phyloP scores from a whole-genome alignment of 352 stramenopile species.

The Phytopythium helicoides region DNA sequence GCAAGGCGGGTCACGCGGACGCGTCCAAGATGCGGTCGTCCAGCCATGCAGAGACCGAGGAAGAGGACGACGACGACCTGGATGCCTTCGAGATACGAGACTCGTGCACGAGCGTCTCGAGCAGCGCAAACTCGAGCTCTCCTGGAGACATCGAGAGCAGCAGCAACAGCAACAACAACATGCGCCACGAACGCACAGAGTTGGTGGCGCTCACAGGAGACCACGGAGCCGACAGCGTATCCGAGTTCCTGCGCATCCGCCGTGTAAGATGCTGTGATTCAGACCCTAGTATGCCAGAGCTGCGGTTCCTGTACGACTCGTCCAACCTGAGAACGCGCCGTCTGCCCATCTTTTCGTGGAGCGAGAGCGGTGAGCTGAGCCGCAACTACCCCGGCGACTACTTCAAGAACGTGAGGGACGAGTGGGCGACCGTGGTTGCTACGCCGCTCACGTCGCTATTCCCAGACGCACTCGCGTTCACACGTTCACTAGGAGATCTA shows the following conservation, averaged over 20 bases:
- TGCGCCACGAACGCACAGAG: slow-evolving; percentile 13
- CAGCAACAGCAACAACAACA: slow-evolving; percentile 4
- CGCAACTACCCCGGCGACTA: slow-evolving; percentile 59
- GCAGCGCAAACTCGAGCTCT: not conserved
- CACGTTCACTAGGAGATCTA: slow-evolving; percentile 83
- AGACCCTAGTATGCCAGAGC: slow-evolving; percentile 37
- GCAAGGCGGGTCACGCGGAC: slow-evolving; percentile 1
- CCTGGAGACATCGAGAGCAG: not conserved
- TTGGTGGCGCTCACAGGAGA: slow-evolving; percentile 76
- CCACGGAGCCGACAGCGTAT: slow-evolving; percentile 72
- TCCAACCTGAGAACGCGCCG: slow-evolving; percentile 28
- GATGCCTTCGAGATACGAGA: slow-evolving; percentile 15
- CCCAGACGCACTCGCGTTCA: slow-evolving; percentile 86
- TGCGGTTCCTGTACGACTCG: slow-evolving; percentile 87
- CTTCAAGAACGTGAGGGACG: slow-evolving; percentile 91
- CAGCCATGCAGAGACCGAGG: slow-evolving; percentile 7
- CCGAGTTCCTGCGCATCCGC: slow-evolving; percentile 72
- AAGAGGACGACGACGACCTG: slow-evolving; percentile 9
- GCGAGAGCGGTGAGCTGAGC: slow-evolving; percentile 27
- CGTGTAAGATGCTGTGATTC: slow-evolving; percentile 23
- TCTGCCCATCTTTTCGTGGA: slow-evolving; percentile 36
- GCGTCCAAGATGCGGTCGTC: slow-evolving; percentile 11
- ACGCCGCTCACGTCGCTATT: slow-evolving; percentile 64
- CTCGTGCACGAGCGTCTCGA: slow-evolving; percentile 6
- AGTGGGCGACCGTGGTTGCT: slow-evolving; percentile 85